phyloP scores from a whole-genome alignment of 345 rosid genomes.

The Trapa bicornis region DNA sequence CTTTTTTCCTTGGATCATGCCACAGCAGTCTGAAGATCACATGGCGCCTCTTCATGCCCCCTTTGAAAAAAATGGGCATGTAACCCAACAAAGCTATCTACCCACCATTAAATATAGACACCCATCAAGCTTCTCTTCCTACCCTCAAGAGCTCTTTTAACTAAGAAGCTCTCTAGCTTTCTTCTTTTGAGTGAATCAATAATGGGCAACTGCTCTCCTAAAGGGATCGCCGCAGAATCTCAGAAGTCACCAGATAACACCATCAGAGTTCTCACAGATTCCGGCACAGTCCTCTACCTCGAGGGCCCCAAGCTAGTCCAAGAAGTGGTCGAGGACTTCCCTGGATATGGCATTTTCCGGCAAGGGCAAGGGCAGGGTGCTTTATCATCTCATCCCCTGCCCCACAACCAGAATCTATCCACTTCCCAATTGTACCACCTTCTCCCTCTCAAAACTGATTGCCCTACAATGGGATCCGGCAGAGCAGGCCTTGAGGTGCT shows the following conservation, averaged over 20 bases:
- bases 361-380: constrained; percentile 12
- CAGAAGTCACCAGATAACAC: constrained; percentile 1
- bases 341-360: constrained; percentile 30
- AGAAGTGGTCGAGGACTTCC: constrained; percentile 25
- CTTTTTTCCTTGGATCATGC: background rate
- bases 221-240: constrained; percentile 13
- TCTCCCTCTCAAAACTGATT: constrained; percentile 19
- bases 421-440: constrained; percentile 35
- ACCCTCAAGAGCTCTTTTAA: background rate
- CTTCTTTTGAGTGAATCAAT: background rate
- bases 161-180: background rate
- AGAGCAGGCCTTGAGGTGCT: constrained; percentile 24
- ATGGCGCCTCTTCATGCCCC: background rate
- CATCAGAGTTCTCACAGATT: constrained; percentile 26
- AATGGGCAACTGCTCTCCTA: constrained; percentile 56
- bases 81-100: background rate
- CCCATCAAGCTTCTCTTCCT: background rate
- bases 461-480: background rate
- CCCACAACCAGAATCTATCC: constrained; percentile 21
- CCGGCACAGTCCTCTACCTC: constrained; percentile 21
- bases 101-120: background rate
- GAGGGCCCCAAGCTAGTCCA: constrained; percentile 28
- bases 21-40: constrained; percentile 2
- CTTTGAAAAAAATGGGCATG: background rate
- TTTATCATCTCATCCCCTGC: constrained; percentile 15